Evolutionary conservation across 75 land plant species (phyloP).

Genomic region (Cunninghamia lanceolata): DNA sequence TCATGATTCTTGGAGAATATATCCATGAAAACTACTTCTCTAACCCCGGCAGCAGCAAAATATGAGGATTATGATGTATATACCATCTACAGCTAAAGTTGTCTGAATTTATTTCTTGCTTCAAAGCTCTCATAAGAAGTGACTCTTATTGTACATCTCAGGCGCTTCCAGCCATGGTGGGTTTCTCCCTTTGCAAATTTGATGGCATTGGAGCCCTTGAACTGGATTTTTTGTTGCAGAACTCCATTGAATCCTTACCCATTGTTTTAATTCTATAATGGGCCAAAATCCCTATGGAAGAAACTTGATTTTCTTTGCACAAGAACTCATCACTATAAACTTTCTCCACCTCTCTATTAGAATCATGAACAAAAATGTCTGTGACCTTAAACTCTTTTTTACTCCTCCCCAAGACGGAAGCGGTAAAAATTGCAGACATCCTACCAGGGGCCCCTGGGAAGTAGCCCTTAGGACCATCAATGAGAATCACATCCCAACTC

Average conservation of each 20-base stretch:
- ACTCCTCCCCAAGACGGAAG: constrained; percentile 67
- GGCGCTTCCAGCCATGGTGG: background rate
- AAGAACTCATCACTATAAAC: constrained; percentile 61
- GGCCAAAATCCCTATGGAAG: constrained; percentile 25
- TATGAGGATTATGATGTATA: background rate
- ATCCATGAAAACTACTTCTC: background rate
- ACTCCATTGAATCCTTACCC: constrained; percentile 5
- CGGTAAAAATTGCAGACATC: constrained; percentile 74
- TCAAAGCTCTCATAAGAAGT: background rate
- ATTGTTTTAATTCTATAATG: constrained; percentile 42
- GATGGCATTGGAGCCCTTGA: constrained; percentile 3
- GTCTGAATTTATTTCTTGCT: background rate
- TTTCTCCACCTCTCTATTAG: constrained; percentile 62
- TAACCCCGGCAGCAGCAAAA: background rate
- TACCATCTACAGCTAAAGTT: background rate
- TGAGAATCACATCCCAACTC: constrained; percentile 72
- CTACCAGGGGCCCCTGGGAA: constrained; percentile 57
- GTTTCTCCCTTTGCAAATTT: background rate
- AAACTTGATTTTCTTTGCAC: constrained; percentile 53
- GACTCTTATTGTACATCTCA: background rate
- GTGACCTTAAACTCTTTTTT: constrained; percentile 23
- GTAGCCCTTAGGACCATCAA: constrained; percentile 78
- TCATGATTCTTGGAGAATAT: background rate
- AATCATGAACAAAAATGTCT: constrained; percentile 75
- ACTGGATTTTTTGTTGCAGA: background rate